Evolutionary conservation across 345 rosid species (phyloP), one percentile per base, ranked within the genome.

Genomic region (Populus davidiana): DNA sequence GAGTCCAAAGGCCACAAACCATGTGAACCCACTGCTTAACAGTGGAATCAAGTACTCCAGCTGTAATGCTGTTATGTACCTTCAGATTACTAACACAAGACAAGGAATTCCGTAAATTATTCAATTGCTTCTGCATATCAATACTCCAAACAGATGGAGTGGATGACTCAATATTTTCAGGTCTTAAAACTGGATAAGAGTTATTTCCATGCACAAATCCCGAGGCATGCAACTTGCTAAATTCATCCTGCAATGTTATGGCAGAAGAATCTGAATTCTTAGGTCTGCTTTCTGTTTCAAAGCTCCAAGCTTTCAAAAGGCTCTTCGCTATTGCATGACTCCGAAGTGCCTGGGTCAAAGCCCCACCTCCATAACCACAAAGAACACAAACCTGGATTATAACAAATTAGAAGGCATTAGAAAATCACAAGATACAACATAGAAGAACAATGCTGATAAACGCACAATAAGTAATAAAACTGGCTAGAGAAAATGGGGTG

Each of bases 1-100:
- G 85, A 11, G 86, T 87, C 90, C 90, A 87, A 74, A 87, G 90
- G 43, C 88, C 88, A 83, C 90, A 87, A 66, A 87, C 90, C 88
- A 83, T 85, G 82, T 87, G 90, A 76, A 87, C 81, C 90, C 90
- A 87, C 75, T 85, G 90, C 82, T 83, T 87, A 47, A 83, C 83
- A 71, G 82, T 80, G 54, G 85, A 74, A 83, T 87, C 88, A 69
- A 70, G 74, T 36, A 71, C 47, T 74, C 88, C 88, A 5, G 78
- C 83, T 16, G 77, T 85, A 63, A 87, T 73, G 72, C 90, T 87
- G 69, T 85, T 87, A 67, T 71, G 75, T 49, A 85, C 64, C 77
- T 83, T 79, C 35, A 78, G 66, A 66, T 75, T 56, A 52, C 71
- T 44, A 62, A 27, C 25, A 80, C 38, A n/a, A 70, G 52, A 33